Evolutionary conservation across 208 protist genomes (phyloP).

Genomic region (Acanthamoeba royreba): DNA sequence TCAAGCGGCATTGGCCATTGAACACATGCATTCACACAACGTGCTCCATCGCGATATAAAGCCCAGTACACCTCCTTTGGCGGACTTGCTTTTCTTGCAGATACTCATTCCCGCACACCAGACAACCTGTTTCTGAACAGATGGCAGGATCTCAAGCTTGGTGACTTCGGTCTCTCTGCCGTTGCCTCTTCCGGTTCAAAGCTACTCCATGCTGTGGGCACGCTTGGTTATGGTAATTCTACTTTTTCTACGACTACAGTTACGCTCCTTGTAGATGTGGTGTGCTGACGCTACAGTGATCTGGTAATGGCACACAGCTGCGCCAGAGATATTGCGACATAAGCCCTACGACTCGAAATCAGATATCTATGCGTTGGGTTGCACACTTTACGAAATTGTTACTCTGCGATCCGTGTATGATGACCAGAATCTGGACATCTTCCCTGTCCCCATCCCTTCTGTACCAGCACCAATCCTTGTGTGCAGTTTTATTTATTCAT

Average conservation of each 20-base stretch:
- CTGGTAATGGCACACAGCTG: background rate
- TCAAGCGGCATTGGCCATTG: background rate
- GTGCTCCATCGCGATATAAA: background rate
- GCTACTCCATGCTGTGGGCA: background rate
- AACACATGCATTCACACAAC: background rate
- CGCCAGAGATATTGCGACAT: background rate
- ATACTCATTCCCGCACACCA: background rate
- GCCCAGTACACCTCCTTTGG: background rate
- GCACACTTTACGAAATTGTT: background rate
- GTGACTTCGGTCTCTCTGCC: background rate
- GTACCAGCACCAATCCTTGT: background rate
- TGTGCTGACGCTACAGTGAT: background rate
- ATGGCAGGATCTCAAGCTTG: background rate
- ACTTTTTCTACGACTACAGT: background rate
- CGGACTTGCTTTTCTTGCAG: background rate
- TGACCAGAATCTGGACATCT: background rate
- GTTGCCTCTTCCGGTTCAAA: background rate
- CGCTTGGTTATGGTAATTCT: background rate
- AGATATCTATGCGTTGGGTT: background rate
- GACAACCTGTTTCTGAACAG: background rate
- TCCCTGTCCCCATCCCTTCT: background rate
- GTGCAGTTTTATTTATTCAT: too few relatives aligned
- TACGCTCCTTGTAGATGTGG: background rate
- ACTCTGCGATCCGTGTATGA: background rate
- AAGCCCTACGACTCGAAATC: background rate